Evolutionary conservation across 2,329 filamentous ascomycete species (phyloP), one percentile per base, ranked within the genome.

Genomic region (Fonsecaea erecta): DNA sequence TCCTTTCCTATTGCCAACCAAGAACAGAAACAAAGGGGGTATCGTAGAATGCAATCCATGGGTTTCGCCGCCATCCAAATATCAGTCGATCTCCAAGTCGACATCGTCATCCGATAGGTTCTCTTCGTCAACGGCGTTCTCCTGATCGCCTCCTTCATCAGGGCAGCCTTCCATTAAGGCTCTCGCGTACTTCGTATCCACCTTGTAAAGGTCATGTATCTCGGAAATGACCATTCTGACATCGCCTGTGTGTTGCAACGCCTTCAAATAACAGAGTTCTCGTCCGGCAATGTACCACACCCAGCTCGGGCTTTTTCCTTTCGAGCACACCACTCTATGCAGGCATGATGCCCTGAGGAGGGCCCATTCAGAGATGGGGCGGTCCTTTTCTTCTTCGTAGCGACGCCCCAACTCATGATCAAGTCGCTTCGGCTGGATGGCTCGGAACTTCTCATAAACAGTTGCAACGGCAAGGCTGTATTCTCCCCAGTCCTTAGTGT

Each of bases 321-420:
- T n/a, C 3, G 52, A 32, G 60, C 21, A 60, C 35, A 28, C 59
- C 1, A 6, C 8, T 12, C 68, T 59, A 65, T 81, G 79, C 1
- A 74, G 69, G 30, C 73, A 77, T 1, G 79, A 80, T 1, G 80
- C 79, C 46, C 80, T 68, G 3, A 81, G 37, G 3, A 72, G 60
- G 14, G 65, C 62, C 74, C 74, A 75, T 24, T 70, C 24, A 0
- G 69, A 57, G 52, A 60, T 43, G 51, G 34, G 64, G 12, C 68
- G 68, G 7, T 70, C 21, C 34, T 32, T 40, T 21, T 16, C 68
- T 75, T 75, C 79, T 52, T 76, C 74, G 72, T 74, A 59, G 74
- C 72, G 54, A 46, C 74, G 68, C 18, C 75, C 66, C 8, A 80
- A 63, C 1, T 73, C 71, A 63, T 81, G 78, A 16, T 72, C 68